Evolutionary conservation across 306 rosid species (phyloP).

Genomic region (Inga leiocalycina): DNA sequence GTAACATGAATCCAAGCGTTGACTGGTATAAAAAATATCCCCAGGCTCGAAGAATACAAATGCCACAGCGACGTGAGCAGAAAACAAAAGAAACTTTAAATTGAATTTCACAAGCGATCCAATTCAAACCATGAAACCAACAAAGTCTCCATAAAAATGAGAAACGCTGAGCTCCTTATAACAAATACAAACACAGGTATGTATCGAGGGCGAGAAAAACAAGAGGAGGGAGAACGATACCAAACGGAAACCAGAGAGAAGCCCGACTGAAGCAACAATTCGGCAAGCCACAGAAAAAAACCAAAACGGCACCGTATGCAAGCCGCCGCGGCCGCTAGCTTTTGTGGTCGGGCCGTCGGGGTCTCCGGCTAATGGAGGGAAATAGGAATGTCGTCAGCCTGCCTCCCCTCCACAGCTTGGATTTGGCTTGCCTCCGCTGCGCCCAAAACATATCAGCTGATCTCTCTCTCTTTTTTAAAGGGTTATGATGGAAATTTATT

Average conservation of each 20-base stretch:
- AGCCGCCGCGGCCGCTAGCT: not conserved
- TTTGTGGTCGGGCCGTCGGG: slow-evolving; percentile 16
- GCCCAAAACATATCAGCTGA: no score
- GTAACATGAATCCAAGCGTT: not conserved
- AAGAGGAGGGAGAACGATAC: not conserved
- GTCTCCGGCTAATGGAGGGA: slow-evolving; percentile 1
- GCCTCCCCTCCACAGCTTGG: not conserved
- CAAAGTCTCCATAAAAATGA: not conserved
- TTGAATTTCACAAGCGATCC: slow-evolving; percentile 11
- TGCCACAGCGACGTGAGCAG: not conserved
- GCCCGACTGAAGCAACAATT: not conserved
- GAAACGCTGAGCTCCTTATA: not conserved
- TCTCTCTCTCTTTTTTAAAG: no score
- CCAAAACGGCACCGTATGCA: slow-evolving; percentile 35
- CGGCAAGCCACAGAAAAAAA: slow-evolving; percentile 6
- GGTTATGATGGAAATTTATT: no score
- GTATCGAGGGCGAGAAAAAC: no score
- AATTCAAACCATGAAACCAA: slow-evolving; percentile 34
- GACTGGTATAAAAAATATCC: slow-evolving; percentile 10
- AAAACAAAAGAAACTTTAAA: not conserved
- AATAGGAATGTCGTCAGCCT: not conserved
- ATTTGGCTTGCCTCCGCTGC: no score
- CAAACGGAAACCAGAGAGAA: not conserved
- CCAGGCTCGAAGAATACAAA: slow-evolving; percentile 26
- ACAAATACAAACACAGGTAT: not conserved